phyloP scores from a whole-genome alignment of 2,329 filamentous ascomycete genomes.

The Botrytis pseudocinerea region DNA sequence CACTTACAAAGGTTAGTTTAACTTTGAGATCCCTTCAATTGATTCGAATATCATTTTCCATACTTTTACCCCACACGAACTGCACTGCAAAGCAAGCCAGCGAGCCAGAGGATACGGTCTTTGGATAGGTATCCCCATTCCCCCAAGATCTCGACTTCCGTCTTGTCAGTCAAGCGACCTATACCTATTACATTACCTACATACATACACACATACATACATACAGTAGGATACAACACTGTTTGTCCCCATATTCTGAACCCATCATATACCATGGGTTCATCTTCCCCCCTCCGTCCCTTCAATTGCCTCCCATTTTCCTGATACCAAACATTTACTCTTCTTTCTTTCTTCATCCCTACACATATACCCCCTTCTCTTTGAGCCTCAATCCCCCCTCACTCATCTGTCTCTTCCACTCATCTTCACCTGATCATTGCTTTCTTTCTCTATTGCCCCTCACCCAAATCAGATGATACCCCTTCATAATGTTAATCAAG shows the following conservation, averaged over 20 bases:
- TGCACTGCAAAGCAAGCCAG: constrained; percentile 19
- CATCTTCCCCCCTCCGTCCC: not conserved
- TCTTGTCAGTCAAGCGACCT: constrained; percentile 20
- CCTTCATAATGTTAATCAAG: constrained; percentile 38
- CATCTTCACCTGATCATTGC: not conserved
- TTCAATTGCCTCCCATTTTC: not conserved
- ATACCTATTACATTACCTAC: constrained; percentile 5
- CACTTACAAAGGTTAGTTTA: constrained; percentile 18
- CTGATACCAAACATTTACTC: not conserved
- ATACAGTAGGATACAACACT: constrained; percentile 4
- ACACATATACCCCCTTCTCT: not conserved
- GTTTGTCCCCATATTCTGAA: constrained; percentile 2
- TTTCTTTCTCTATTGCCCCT: not conserved
- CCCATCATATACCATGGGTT: constrained; percentile 10
- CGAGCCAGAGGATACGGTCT: constrained; percentile 13
- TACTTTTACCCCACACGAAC: constrained; percentile 15
- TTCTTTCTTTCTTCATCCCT: constrained; percentile 8
- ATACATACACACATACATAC: not conserved
- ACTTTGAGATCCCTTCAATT: constrained; percentile 10
- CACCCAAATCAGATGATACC: constrained; percentile 24
- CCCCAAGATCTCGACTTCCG: constrained; percentile 7
- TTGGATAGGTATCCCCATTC: constrained; percentile 12
- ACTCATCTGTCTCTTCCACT: not conserved
- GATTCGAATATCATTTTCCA: constrained; percentile 15
- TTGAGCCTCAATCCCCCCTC: not conserved